Conservation (phyloP, 352 stramenopile species). For the Globisporangium nagaii region DNA sequence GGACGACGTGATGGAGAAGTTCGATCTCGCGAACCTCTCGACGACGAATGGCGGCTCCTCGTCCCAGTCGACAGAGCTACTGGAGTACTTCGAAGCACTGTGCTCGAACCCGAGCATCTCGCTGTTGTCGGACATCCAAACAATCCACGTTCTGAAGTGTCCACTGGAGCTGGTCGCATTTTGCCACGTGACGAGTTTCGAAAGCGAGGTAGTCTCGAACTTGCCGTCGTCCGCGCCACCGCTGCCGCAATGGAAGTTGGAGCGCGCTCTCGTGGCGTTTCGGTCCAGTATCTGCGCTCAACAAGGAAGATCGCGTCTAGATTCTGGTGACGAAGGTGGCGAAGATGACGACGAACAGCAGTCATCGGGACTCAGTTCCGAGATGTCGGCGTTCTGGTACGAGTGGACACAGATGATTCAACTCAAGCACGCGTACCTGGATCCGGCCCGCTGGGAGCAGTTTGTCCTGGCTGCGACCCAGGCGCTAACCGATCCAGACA, state of each 20-base stretch:
- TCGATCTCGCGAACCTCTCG: constrained; percentile 34
- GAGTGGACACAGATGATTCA: constrained; percentile 36
- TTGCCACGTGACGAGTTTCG: constrained; percentile 18
- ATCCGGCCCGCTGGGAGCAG: constrained; percentile 19
- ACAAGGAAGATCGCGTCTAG: background rate
- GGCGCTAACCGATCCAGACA: background rate
- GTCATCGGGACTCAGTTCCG: background rate
- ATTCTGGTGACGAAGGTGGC: background rate
- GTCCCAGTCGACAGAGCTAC: constrained; percentile 12
- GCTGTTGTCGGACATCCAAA: constrained; percentile 16
- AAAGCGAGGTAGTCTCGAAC: no score
- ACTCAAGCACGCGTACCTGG: constrained; percentile 44
- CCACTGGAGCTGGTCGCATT: constrained; percentile 37
- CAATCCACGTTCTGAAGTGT: constrained; percentile 32
- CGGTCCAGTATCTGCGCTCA: background rate
- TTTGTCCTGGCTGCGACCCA: constrained; percentile 4
- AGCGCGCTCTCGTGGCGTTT: constrained; percentile 4
- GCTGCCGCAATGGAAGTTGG: background rate
- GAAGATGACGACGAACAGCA: background rate
- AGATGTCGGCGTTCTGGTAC: constrained; percentile 7
- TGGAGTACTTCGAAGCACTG: constrained; percentile 16
- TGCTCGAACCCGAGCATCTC: constrained; percentile 7
- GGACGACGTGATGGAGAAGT: constrained; percentile 24
- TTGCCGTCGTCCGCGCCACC: background rate
- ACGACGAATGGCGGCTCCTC: background rate